Conservation (phyloP, 2,329 filamentous ascomycete genomes). For the Westerdykella ornata region DNA sequence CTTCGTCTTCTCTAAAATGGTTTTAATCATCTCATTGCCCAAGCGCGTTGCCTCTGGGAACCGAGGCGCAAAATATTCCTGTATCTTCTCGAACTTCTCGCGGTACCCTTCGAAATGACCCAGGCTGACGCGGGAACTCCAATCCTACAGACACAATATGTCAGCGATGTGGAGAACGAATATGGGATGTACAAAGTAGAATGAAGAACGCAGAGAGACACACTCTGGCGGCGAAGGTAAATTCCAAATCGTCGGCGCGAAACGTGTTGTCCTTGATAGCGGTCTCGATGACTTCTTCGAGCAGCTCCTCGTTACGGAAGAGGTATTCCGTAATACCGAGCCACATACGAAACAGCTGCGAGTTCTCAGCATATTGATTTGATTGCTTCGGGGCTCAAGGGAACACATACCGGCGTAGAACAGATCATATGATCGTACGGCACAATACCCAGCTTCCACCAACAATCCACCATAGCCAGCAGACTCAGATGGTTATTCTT, state of each 20-base stretch:
- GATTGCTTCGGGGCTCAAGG: neutral
- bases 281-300: constrained; percentile 78
- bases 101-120: constrained; percentile 91
- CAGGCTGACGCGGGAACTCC: constrained; percentile 87
- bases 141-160: constrained; percentile 50
- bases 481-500: constrained; percentile 93
- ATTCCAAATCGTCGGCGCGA: constrained; percentile 91
- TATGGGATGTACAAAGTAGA: neutral
- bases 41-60: constrained; percentile 82
- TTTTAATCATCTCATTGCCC: constrained; percentile 96
- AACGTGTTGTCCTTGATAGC: constrained; percentile 87
- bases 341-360: constrained; percentile 81
- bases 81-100: constrained; percentile 84
- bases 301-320: constrained; percentile 72
- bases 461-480: constrained; percentile 96
- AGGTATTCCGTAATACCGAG: constrained; percentile 95
- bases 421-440: constrained; percentile 99
- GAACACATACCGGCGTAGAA: constrained; percentile 66
- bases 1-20: constrained; percentile 73
- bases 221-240: constrained; percentile 85
- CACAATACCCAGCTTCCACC: constrained; percentile 86
- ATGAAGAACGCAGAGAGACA: neutral
- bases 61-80: constrained; percentile 82
- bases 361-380: constrained; percentile 1
- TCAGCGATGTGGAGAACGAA: neutral